Evolutionary conservation across 1,284 basidiomycete genomes (phyloP).

Genomic region (Trichosporon sp.): DNA sequence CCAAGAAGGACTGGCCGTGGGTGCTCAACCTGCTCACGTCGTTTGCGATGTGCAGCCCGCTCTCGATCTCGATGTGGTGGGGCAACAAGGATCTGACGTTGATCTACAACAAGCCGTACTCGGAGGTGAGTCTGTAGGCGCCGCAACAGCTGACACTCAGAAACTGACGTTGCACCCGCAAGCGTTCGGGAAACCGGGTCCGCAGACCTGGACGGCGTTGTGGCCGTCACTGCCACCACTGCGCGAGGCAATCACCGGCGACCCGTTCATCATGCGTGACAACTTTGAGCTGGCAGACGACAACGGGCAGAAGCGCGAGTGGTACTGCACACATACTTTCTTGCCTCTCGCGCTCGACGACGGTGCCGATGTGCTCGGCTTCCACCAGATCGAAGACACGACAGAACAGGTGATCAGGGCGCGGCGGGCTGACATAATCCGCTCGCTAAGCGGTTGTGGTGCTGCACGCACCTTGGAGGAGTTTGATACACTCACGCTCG

Average conservation of each 20-base stretch:
- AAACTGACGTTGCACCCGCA: background rate
- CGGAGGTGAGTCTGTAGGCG: background rate
- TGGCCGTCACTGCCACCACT: background rate
- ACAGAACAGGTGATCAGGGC: background rate
- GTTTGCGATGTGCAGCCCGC: constrained; percentile 8
- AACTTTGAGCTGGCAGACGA: constrained; percentile 51
- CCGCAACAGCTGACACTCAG: background rate
- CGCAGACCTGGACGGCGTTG: background rate
- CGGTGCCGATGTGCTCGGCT: background rate
- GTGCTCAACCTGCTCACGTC: constrained; percentile 1
- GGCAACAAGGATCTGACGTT: background rate
- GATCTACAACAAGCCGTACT: constrained; percentile 4
- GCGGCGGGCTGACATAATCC: background rate
- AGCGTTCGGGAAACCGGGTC: background rate
- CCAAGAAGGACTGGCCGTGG: background rate
- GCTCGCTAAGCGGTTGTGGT: background rate
- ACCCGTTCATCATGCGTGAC: constrained; percentile 53
- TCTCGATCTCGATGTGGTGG: background rate
- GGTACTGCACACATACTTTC: constrained; percentile 1
- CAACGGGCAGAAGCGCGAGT: constrained; percentile 6
- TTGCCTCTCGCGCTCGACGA: background rate
- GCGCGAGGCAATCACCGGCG: constrained; percentile 15
- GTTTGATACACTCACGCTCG: constrained; percentile 45
- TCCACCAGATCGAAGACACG: constrained; percentile 8
- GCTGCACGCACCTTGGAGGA: constrained; percentile 44